Evolutionary conservation across 1,139 yeast genomes (phyloP).

Genomic region (Geotrichum armillariae): DNA sequence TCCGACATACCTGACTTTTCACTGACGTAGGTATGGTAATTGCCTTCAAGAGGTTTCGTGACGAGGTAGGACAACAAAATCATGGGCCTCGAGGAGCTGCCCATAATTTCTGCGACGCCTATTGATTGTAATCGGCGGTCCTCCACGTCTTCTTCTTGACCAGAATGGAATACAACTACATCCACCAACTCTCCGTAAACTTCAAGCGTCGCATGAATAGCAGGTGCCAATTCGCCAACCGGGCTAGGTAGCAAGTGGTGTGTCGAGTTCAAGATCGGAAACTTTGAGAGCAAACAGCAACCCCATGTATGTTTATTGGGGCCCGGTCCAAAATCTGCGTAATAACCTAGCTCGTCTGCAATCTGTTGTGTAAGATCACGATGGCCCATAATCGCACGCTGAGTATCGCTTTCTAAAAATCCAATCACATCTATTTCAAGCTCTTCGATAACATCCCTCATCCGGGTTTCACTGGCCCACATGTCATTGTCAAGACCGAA

Average conservation of each 20-base stretch:
- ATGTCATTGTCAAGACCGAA: constrained; percentile 95
- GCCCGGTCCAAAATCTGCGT: constrained; percentile 96
- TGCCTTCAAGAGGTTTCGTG: constrained; percentile 81
- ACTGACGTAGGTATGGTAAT: constrained; percentile 88
- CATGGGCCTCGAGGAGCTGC: constrained; percentile 70
- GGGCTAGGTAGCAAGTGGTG: constrained; percentile 95
- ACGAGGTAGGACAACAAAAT: constrained; percentile 86
- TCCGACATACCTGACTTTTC: constrained; percentile 85
- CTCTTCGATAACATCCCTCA: constrained; percentile 79
- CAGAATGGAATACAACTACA: constrained; percentile 95
- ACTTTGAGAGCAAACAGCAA: constrained; percentile 84
- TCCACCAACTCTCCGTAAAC: constrained; percentile 85
- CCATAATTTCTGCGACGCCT: constrained; percentile 79
- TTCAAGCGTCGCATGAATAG: constrained; percentile 92
- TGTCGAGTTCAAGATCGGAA: constrained; percentile 86
- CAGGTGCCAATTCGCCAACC: constrained; percentile 97
- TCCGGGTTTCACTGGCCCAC: constrained; percentile 96
- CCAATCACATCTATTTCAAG: constrained; percentile 92
- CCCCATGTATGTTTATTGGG: constrained; percentile 99
- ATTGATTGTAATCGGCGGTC: constrained; percentile 87
- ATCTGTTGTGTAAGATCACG: constrained; percentile 88
- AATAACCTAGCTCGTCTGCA: constrained; percentile 93
- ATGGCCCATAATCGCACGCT: constrained; percentile 91
- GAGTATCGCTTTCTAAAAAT: constrained; percentile 87
- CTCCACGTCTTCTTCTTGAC: constrained; percentile 96